phyloP scores from a whole-genome alignment of 2,329 filamentous ascomycete genomes.

The Nemania sp. region DNA sequence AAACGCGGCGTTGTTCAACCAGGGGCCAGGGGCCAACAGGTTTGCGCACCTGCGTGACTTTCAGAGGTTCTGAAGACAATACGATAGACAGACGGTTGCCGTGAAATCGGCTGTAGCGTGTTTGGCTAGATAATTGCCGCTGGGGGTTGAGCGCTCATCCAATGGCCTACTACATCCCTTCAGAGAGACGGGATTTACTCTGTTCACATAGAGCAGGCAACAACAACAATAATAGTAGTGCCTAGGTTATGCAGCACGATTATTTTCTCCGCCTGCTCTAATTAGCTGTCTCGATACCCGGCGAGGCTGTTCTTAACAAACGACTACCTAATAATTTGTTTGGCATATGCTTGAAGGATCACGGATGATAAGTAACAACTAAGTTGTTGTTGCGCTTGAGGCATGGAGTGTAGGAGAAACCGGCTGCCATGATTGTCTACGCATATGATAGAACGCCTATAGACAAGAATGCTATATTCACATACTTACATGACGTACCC shows the following conservation, averaged over 20 bases:
- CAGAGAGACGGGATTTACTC: neutral
- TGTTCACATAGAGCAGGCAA: conserved; percentile 6
- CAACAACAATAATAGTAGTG: neutral
- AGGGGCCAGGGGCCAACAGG: conserved; percentile 50
- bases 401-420: no score
- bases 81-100: neutral
- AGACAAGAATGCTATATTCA: no score
- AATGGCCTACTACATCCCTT: neutral
- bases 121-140: conserved; percentile 6
- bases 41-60: conserved; percentile 56
- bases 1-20: conserved; percentile 45
- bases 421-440: no score
- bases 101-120: neutral
- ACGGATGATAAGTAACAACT: no score
- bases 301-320: neutral
- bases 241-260: conserved; percentile 10
- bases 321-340: neutral
- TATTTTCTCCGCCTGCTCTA: neutral
- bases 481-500: no score
- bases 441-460: no score
- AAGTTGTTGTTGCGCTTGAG: no score
- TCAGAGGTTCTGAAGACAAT: conserved; percentile 36
- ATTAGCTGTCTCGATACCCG: conserved; percentile 21
- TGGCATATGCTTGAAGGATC: neutral
- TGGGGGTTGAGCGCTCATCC: neutral